A percentile compares a stretch with the other conserved stretches of the same genome.
Evolutionary conservation across 495 filamentous ascomycete genomes (phyloP).

Genomic region (Penicillium macrosclerotiorum): DNA sequence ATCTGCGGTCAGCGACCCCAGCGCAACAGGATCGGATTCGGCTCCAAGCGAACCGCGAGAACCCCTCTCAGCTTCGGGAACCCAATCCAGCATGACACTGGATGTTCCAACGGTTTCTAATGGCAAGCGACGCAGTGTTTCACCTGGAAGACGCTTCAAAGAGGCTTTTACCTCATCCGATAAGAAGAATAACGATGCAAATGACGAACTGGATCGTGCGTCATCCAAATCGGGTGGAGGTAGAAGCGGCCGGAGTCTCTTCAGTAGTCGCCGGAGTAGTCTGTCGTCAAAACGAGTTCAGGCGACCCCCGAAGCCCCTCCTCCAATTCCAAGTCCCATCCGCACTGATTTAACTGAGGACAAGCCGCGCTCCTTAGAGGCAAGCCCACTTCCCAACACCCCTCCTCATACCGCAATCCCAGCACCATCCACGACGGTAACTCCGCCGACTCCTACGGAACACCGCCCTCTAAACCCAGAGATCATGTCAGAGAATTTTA

Average conservation of each 20-base stretch:
- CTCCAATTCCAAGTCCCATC: conserved; percentile 37
- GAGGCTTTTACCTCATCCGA: conserved; percentile 40
- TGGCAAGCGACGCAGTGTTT: conserved; percentile 38
- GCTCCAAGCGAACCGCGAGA: conserved; percentile 22
- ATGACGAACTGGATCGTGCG: conserved; percentile 42
- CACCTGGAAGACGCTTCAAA: conserved; percentile 45
- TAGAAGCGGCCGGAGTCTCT: conserved; percentile 26
- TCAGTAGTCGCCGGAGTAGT: conserved; percentile 41
- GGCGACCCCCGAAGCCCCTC: conserved; percentile 27
- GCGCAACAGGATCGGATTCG: conserved; percentile 24
- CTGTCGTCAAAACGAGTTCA: conserved; percentile 36
- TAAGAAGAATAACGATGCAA: conserved; percentile 37
- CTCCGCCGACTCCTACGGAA: conserved; percentile 53
- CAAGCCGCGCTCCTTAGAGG: conserved; percentile 22
- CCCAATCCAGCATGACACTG: conserved; percentile 28
- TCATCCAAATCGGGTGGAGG: conserved; percentile 37
- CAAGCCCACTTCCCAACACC: conserved; percentile 37
- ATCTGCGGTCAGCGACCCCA: conserved; percentile 32
- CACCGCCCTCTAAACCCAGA: conserved; percentile 15
- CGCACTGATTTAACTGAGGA: conserved; percentile 35
- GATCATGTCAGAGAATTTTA: conserved; percentile 25
- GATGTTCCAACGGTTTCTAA: conserved; percentile 31
- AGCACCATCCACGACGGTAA: conserved; percentile 50
- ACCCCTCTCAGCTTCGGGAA: conserved; percentile 17
- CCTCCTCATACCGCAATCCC: conserved; percentile 43